These are phyloP conservation scores for Kwoniella pini DNA, from an alignment of 768 basidiomycete genomes.

Conservation along the genomic window DNA sequence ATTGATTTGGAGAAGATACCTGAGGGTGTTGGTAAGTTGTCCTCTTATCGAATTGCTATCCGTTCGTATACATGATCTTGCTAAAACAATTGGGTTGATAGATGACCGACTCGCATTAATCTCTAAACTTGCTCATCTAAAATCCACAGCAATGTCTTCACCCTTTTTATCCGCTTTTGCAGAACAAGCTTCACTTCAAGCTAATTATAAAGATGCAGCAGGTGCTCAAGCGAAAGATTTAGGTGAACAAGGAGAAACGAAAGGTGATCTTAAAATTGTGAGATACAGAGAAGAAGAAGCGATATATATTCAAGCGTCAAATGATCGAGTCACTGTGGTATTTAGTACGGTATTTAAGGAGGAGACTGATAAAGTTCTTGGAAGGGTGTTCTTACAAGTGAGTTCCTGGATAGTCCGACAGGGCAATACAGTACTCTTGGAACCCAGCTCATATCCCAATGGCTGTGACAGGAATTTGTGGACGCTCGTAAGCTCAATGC, in stretches of 20 bases:
- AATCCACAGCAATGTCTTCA: conserved; percentile 90
- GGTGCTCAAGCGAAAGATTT: conserved; percentile 61
- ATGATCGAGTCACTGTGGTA: conserved; percentile 95
- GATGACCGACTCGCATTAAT: conserved; percentile 79
- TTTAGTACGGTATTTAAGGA: conserved; percentile 97
- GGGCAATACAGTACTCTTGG: not conserved
- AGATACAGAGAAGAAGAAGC: conserved; percentile 97
- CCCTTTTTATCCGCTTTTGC: conserved; percentile 88
- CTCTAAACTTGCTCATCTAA: conserved; percentile 76
- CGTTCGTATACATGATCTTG: not conserved
- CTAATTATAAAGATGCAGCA: conserved; percentile 53
- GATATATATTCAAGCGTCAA: conserved; percentile 88
- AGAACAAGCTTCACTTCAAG: conserved; percentile 78
- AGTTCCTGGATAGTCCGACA: conserved; percentile 8
- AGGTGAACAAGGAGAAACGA: conserved; percentile 40
- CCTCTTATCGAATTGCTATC: not conserved
- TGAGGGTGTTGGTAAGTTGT: conserved; percentile 69
- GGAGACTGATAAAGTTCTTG: conserved; percentile 95
- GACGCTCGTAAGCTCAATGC: conserved; percentile 92
- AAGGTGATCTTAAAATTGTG: conserved; percentile 84
- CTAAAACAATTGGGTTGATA: conserved; percentile 49
- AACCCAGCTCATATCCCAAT: not conserved
- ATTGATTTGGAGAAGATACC: conserved; percentile 88
- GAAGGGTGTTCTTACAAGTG: conserved; percentile 97
- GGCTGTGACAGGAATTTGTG: conserved; percentile 78